Base-by-base conservation (phyloP, 2,329 filamentous ascomycete genomes). In the Nannizziopsis arthrosporioides region DNA sequence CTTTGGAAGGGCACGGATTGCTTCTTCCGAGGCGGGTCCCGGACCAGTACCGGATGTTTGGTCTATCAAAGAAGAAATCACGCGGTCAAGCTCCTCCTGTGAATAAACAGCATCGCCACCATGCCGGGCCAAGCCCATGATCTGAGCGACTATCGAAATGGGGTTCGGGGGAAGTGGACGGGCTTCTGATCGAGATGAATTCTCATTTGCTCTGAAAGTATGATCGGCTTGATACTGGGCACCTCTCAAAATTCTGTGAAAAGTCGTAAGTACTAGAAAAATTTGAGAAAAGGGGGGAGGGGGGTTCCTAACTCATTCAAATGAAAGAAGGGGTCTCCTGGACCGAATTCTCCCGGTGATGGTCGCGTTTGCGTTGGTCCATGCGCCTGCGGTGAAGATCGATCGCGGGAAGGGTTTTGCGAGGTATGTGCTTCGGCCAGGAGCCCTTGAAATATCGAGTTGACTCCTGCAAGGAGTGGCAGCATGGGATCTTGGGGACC, bases 21-120 rank as follows among this genome's bases (percentile, higher is more conserved):
- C 85, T 40, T 76, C 75, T 51, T 81, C 75, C 0, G 86, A 75
- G 7, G 90, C 90, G 2, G 90, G 89, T 0, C 85, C 84, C 0
- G 88, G 84, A 0, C 85, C 90, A 55, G 84, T 86, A 1, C 82
- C 76, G 18, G 55, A 55, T 49, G 88, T 83, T 51, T 85, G 79
- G 56, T 95, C 90, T 82, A 95, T 92, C 38, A 96, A 73, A 56
- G 84, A 78, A 0, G 85, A 84, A 48, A 98, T 84, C 54, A 96
- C 85, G 31, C 84, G 79, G 62, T 98, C 90, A 30, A 96, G 71
- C 2, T 85, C 89, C 67, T 94, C 88, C 65, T 96, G 86, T 0
- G 84, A 84, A 63, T 90, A 93, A 1, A 94, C 90, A 6, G 82
- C 85, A 63, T 96, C 50, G 22, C 22, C 22, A 11, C 47, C 50